Evolutionary conservation across 179 eudicot genomes (phyloP).

Genomic region (Patellifolia procumbens): DNA sequence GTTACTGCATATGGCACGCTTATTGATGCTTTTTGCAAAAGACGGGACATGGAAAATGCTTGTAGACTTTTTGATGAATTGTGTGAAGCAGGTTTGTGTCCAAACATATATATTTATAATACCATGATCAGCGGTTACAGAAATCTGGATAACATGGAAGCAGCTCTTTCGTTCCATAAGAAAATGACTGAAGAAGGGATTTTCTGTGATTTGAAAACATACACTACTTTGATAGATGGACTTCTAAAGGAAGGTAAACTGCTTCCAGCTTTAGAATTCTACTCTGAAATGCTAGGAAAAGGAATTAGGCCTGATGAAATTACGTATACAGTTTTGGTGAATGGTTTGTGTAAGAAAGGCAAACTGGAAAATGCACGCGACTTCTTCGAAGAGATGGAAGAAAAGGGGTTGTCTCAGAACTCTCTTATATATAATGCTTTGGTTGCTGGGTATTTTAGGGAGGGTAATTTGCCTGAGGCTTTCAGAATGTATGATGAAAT

Average conservation of each 20-base stretch:
- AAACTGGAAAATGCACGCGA: conserved; percentile 62
- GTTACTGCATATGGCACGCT: conserved; percentile 55
- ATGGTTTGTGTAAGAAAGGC: conserved; percentile 69
- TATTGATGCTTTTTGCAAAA: conserved; percentile 74
- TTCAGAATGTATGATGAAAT: conserved; percentile 77
- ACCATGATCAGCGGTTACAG: conserved; percentile 73
- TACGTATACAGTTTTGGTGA: conserved; percentile 58
- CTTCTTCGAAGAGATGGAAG: conserved; percentile 60
- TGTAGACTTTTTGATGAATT: conserved; percentile 57
- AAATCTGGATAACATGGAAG: conserved; percentile 52
- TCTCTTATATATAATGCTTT: conserved; percentile 65
- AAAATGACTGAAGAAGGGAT: conserved; percentile 60
- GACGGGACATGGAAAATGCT: conserved; percentile 65
- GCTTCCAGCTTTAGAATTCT: conserved; percentile 52
- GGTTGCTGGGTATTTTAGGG: conserved; percentile 67
- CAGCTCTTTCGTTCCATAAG: conserved; percentile 54
- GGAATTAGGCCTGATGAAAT: conserved; percentile 59
- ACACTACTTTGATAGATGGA: conserved; percentile 76
- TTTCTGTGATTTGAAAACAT: conserved; percentile 60
- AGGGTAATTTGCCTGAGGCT: conserved; percentile 78
- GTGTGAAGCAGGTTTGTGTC: conserved; percentile 54
- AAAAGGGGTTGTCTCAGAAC: conserved; percentile 47
- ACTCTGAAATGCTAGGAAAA: conserved; percentile 64
- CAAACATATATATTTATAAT: conserved; percentile 60
- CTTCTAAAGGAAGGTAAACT: conserved; percentile 57